Evolutionary conservation across 1,139 yeast species (phyloP), one percentile per base, ranked within the genome.

Genomic region (Geotrichum australiense): DNA sequence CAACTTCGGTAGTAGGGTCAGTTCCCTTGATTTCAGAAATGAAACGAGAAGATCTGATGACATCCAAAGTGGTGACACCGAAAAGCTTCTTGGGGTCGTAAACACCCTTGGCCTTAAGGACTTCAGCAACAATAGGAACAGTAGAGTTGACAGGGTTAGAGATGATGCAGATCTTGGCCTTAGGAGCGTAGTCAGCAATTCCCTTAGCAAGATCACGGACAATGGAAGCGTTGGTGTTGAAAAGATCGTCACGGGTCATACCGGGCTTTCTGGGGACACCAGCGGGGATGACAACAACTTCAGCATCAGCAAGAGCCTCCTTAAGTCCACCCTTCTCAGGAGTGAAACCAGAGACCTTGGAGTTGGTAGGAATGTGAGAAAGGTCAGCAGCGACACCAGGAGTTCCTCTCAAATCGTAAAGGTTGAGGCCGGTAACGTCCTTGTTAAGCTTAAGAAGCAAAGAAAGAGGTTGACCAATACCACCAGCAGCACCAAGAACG

Each of bases 231-330:
- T 89, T 89, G 70, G 91, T 84, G 69, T 78, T 78, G 76, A 89
- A 86, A 63, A 89, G 75, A 62, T 89, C 96, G 64, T 89, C 96
- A 66, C 97, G 80, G 52, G 96, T 84, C 97, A 89, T 89, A 54
- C 96, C 96, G 45, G 96, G 96, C 71, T 89, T 89, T 71, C 97
- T 79, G 63, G 96, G 96, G 47, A 89, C 85, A 62, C 97, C 96
- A 40, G 96, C 96, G 50, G 96, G 96, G 62, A 89, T 83, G 47
- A 89, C 77, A 50, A 89, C 83, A 49, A 87, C 73, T 56, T 82
- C 83, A 21, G 94, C 71, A 39, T 77, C 82, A 41, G 72, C 65
- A 53, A 89, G 71, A 21, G 95, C 93, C 32, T 56, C 57, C 39
- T 62, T 57, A 31, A 78, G 62, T 6, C 79, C 81, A 31, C 94